Base-by-base conservation (phyloP, 106 monocot genomes). In the Acanthochlamys bracteata region DNA sequence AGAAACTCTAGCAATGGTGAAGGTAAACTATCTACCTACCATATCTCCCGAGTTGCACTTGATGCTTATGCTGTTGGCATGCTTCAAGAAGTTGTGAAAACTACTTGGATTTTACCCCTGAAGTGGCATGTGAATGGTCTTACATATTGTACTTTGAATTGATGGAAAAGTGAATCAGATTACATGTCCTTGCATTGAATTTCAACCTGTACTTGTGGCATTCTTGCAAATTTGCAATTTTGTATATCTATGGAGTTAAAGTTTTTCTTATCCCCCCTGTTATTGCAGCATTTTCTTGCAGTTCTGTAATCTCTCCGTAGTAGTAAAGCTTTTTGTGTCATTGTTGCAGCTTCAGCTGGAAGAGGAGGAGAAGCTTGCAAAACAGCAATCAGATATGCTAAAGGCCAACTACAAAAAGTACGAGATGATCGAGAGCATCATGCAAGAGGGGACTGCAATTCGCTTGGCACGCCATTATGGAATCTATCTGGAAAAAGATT, bases 331-430 rank as follows among this genome's bases (percentile, higher is more conserved):
- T n/a, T n/a, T 33, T 6, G 4, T 33, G 4, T 33, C 33, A 33
- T 33, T 33, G 33, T 33, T 33, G 46, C 82, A 95, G 94, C 64
- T 70, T 63, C 86, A 82, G 20, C 22, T 87, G 41, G 75, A 84
- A 46, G 82, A 82, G 26, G 94, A 90, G 75, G 74, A 76, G 72
- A 84, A 90, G 60, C 79, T 95, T 33, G 77, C 73, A 13, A 78
- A 82, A 39, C 86, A 82, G 70, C 89, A 87, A 52, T 59, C 59
- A 15, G 84, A 95, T 19, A 70, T 63, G 62, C 69, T 90, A 1
- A 73, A 64, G 40, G 54, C 70, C 16, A 74, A 82, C 63, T 84
- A 84, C 73, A 80, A 76, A 67, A 95, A 87, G 68, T 78, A 73
- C 33, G 94, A 94, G 73, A 71, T 86, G 64, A 75, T 89, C 8